Percentiles rank a stretch among this genome's conserved stretches.
phyloP scores from a whole-genome alignment of 768 basidiomycete species.

The Lactifluus pinguis region DNA sequence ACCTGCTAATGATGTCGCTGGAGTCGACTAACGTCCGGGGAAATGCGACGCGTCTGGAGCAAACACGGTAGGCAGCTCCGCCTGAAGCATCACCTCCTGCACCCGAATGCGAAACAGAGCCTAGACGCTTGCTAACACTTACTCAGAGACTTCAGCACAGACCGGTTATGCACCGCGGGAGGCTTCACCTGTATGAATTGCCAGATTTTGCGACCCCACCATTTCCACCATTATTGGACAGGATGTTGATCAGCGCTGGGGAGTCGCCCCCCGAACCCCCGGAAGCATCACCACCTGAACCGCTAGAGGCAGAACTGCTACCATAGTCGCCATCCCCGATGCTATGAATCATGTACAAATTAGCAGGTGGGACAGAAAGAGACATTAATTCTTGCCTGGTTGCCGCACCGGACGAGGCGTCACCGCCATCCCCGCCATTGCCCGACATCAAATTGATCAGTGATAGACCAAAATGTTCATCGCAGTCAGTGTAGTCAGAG shows the following conservation, averaged over 20 bases:
- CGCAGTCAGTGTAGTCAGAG: background rate
- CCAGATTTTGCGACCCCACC: conserved; percentile 8
- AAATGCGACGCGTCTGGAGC: background rate
- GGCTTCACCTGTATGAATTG: conserved; percentile 6
- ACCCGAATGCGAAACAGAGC: conserved; percentile 5
- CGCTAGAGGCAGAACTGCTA: conserved; percentile 1
- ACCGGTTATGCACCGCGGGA: background rate
- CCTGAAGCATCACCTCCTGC: conserved; percentile 11
- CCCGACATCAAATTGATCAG: conserved; percentile 27
- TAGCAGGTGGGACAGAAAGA: background rate
- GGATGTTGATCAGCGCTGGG: conserved; percentile 24
- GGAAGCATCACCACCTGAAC: conserved; percentile 12
- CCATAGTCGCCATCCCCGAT: background rate
- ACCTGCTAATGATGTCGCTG: background rate
- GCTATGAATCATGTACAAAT: background rate
- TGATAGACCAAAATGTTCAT: background rate
- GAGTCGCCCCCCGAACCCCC: conserved; percentile 12
- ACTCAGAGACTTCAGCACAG: background rate
- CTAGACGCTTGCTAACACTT: background rate
- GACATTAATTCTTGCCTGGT: conserved; percentile 1
- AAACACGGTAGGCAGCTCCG: conserved; percentile 1
- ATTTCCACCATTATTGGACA: conserved; percentile 26
- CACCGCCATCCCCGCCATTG: conserved; percentile 25
- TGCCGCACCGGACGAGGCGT: conserved; percentile 20
- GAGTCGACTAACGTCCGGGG: background rate